phyloP scores from a whole-genome alignment of 352 stramenopile species.

The Aphanomyces cochlioides region DNA sequence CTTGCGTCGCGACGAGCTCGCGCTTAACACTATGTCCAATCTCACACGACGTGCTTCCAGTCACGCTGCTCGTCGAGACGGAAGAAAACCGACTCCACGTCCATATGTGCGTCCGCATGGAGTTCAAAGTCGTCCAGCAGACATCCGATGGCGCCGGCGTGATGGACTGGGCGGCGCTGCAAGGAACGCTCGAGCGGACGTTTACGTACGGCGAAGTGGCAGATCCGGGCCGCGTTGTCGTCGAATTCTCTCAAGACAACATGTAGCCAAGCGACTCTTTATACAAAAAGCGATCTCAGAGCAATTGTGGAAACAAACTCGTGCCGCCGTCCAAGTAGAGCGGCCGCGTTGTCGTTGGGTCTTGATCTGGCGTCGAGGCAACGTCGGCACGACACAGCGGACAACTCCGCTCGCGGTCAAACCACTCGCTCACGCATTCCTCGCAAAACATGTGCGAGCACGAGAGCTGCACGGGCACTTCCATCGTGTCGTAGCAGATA shows the following conservation, averaged over 20 bases:
- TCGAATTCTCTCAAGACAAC: constrained; percentile 37
- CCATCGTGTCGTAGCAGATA: constrained; percentile 80
- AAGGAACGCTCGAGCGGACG: constrained; percentile 51
- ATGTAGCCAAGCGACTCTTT: background rate
- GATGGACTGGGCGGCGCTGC: constrained; percentile 49
- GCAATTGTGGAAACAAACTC: constrained; percentile 66
- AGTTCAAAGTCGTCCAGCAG: constrained; percentile 62
- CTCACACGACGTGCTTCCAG: constrained; percentile 56
- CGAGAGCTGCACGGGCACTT: constrained; percentile 60
- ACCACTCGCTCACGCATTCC: constrained; percentile 80
- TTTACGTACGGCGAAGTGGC: constrained; percentile 57
- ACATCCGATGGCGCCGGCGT: constrained; percentile 29
- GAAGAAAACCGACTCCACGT: constrained; percentile 43
- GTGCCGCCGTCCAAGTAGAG: constrained; percentile 75
- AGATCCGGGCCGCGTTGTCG: constrained; percentile 47
- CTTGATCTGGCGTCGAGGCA: constrained; percentile 34
- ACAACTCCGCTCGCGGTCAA: constrained; percentile 78
- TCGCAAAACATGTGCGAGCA: constrained; percentile 84
- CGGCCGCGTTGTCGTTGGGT: constrained; percentile 23
- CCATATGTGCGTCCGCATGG: constrained; percentile 62
- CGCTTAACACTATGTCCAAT: constrained; percentile 62
- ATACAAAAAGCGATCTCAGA: constrained; percentile 37
- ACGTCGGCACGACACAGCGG: constrained; percentile 67
- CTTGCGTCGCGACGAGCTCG: constrained; percentile 57
- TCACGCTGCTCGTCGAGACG: constrained; percentile 47